These are phyloP conservation scores for Leccinum variabile DNA, from an alignment of 1,284 basidiomycete species.

Conservation along the genomic window DNA sequence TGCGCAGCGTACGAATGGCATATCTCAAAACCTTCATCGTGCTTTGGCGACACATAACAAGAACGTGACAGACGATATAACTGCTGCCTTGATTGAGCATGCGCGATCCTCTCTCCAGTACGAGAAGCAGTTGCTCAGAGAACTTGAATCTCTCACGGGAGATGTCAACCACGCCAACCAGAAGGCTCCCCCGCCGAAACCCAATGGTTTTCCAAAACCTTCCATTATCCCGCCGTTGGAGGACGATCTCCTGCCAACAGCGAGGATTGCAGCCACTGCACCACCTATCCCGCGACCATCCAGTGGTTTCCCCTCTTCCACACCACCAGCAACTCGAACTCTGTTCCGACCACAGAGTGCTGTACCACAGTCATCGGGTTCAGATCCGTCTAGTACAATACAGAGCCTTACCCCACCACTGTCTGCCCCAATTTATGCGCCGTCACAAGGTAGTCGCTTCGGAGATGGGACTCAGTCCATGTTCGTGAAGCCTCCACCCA, in stretches of 20 bases:
- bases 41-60: constrained; percentile 81
- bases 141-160: constrained; percentile 79
- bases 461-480: constrained; percentile 75
- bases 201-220: constrained; percentile 57
- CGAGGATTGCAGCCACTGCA: constrained; percentile 31
- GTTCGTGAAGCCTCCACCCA: constrained; percentile 54
- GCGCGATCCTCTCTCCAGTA: constrained; percentile 88
- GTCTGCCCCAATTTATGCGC: constrained; percentile 35
- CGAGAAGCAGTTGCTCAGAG: constrained; percentile 82
- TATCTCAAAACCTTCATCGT: constrained; percentile 87
- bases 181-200: constrained; percentile 48
- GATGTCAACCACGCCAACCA: constrained; percentile 72
- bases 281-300: constrained; percentile 25
- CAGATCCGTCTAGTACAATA: constrained; percentile 40
- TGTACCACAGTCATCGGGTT: constrained; percentile 48
- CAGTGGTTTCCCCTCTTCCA: constrained; percentile 20
- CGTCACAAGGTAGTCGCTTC: constrained; percentile 63
- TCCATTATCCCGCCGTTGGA: constrained; percentile 62
- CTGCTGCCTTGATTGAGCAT: constrained; percentile 85
- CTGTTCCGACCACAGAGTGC: constrained; percentile 27
- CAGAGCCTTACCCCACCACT: constrained; percentile 19
- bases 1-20: constrained; percentile 79
- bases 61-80: constrained; percentile 86
- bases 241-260: constrained; percentile 49
- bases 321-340: constrained; percentile 21